phyloP scores from a whole-genome alignment of 352 stramenopile genomes.

The Pythium apleroticum region DNA sequence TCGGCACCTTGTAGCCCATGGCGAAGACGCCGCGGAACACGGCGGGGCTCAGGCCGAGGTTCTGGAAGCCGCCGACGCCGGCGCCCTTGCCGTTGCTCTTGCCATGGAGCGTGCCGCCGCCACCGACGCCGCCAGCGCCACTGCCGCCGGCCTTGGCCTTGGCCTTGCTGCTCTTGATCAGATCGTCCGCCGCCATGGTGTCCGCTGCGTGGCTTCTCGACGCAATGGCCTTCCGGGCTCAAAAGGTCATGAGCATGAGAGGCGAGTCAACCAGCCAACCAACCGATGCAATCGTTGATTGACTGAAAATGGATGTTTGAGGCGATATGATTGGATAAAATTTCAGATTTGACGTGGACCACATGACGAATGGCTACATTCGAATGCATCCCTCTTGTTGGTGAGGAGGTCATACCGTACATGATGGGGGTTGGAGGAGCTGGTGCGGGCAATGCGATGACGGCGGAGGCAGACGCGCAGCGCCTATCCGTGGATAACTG shows the following conservation, averaged over 20 bases:
- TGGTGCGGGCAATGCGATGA: neutral
- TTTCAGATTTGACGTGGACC: conserved; percentile 13
- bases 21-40: conserved; percentile 89
- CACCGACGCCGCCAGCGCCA: conserved; percentile 11
- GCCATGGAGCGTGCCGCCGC: conserved; percentile 50
- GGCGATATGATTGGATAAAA: conserved; percentile 43
- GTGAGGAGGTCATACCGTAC: no score
- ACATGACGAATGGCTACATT: conserved; percentile 7
- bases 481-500: neutral
- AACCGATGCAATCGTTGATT: neutral
- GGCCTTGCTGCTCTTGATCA: conserved; percentile 49
- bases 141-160: conserved; percentile 14
- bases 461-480: neutral
- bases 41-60: conserved; percentile 71
- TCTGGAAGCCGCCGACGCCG: conserved; percentile 80
- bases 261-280: conserved; percentile 6
- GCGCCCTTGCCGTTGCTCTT: conserved; percentile 83
- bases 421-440: no score
- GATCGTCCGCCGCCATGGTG: conserved; percentile 62
- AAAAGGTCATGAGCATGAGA: conserved; percentile 19
- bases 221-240: conserved; percentile 30
- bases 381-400: neutral
- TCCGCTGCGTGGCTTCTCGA: neutral
- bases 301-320: conserved; percentile 4
- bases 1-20: conserved; percentile 97